Percentiles rank a stretch among this genome's conserved stretches.
Evolutionary conservation across 2,329 filamentous ascomycete species (phyloP).

Genomic region (Fusarium musae): DNA sequence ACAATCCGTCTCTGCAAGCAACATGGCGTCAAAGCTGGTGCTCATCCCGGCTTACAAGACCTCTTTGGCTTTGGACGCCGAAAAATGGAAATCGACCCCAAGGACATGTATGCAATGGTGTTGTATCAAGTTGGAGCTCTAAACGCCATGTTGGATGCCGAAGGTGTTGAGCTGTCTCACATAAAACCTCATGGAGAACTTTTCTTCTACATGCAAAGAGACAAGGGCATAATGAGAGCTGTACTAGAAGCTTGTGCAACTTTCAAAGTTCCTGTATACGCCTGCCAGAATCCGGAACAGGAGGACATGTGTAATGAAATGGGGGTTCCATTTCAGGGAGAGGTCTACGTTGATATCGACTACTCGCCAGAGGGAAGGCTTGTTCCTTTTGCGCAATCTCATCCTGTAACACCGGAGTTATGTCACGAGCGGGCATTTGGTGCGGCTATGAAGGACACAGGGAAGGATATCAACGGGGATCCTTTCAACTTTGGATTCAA

Average conservation of each 20-base stretch:
- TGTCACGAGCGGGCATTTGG: background rate
- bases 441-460: background rate
- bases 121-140: conserved; percentile 73
- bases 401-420: background rate
- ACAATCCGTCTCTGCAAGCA: conserved; percentile 68
- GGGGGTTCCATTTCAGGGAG: background rate
- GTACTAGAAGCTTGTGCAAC: conserved; percentile 43
- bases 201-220: conserved; percentile 54
- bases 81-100: conserved; percentile 67
- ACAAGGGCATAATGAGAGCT: conserved; percentile 42
- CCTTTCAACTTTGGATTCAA: background rate
- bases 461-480: background rate
- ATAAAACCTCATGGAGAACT: conserved; percentile 72
- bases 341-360: background rate
- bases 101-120: conserved; percentile 66
- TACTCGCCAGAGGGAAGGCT: background rate
- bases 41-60: conserved; percentile 73
- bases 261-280: conserved; percentile 47
- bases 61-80: conserved; percentile 72
- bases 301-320: background rate
- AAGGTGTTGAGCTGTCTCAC: conserved; percentile 66
- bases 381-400: background rate
- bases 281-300: conserved; percentile 11
- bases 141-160: conserved; percentile 67
- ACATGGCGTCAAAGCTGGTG: conserved; percentile 66